Percentiles rank a stretch among this genome's conserved stretches.
Evolutionary conservation across 2,329 filamentous ascomycete species (phyloP).

Genomic region (Verticillium klebahnii): DNA sequence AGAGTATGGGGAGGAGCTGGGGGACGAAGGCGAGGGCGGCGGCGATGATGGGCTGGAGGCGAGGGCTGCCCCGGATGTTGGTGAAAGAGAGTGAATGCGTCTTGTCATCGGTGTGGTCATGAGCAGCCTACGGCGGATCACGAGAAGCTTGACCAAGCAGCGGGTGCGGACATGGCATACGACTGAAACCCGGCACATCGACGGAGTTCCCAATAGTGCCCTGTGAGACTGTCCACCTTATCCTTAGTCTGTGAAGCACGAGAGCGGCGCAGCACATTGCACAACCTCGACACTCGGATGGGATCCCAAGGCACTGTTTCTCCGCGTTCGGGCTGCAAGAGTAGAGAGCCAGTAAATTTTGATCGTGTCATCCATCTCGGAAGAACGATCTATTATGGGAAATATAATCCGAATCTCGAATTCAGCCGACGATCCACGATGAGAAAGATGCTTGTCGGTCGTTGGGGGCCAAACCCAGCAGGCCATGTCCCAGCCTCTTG

Average conservation of each 20-base stretch:
- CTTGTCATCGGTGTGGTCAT: too few species aligned
- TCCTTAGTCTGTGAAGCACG: neutral
- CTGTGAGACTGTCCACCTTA: too few species aligned
- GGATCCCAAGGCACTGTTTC: neutral
- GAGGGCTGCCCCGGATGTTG: neutral
- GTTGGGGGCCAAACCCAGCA: neutral
- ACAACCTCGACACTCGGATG: neutral
- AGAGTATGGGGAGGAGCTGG: conserved; percentile 61
- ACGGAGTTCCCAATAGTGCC: too few species aligned
- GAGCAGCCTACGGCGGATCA: too few species aligned
- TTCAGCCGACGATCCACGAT: too few species aligned
- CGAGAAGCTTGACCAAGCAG: too few species aligned
- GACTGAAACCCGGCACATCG: too few species aligned
- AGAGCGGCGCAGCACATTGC: neutral
- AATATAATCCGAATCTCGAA: too few species aligned
- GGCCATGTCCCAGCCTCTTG: neutral
- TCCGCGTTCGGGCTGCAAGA: neutral
- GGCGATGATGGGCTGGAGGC: neutral
- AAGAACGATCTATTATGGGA: too few species aligned
- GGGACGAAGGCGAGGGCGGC: conserved; percentile 17
- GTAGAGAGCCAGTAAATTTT: neutral
- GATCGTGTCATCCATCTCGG: too few species aligned
- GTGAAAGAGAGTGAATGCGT: neutral
- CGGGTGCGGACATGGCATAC: too few species aligned
- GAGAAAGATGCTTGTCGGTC: neutral